These are phyloP conservation scores for Coemansia sp. DNA, from an alignment of 192 early-diverging fungal species.

Conservation along the genomic window DNA sequence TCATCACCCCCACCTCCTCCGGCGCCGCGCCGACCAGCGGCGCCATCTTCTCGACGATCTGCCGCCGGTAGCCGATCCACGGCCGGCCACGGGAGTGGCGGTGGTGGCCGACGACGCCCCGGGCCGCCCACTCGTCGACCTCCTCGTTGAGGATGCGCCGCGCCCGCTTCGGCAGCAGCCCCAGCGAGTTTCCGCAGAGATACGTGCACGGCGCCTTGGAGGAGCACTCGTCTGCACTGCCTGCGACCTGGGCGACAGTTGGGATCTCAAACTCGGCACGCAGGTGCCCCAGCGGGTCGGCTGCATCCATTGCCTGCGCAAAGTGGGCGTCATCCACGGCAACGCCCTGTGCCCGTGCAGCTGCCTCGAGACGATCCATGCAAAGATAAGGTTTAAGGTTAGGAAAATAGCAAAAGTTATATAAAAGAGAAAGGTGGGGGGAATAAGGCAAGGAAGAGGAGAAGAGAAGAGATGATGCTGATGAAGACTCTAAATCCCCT, in stretches of 20 bases:
- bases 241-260: slow-evolving; percentile 54
- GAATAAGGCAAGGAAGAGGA: neutral
- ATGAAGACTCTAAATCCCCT: no score
- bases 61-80: slow-evolving; percentile 86
- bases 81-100: slow-evolving; percentile 79
- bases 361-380: slow-evolving; percentile 34
- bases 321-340: slow-evolving; percentile 46
- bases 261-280: slow-evolving; percentile 78
- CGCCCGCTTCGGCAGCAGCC: slow-evolving; percentile 77
- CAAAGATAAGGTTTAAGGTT: no score
- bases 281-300: slow-evolving; percentile 61
- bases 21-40: slow-evolving; percentile 70
- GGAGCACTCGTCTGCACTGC: neutral
- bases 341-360: slow-evolving; percentile 19
- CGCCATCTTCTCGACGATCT: slow-evolving; percentile 72
- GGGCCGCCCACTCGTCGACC: slow-evolving; percentile 85
- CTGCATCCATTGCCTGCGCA: slow-evolving; percentile 63
- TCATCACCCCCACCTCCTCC: slow-evolving; percentile 89
- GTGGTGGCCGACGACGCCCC: slow-evolving; percentile 90
- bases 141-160: slow-evolving; percentile 79
- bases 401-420: neutral
- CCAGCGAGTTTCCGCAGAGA: slow-evolving; percentile 95
- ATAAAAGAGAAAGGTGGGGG: neutral
- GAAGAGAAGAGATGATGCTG: no score
- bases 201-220: slow-evolving; percentile 65